Conservation (phyloP, 208 protist genomes). For the Trypanosoma platydactyli region DNA sequence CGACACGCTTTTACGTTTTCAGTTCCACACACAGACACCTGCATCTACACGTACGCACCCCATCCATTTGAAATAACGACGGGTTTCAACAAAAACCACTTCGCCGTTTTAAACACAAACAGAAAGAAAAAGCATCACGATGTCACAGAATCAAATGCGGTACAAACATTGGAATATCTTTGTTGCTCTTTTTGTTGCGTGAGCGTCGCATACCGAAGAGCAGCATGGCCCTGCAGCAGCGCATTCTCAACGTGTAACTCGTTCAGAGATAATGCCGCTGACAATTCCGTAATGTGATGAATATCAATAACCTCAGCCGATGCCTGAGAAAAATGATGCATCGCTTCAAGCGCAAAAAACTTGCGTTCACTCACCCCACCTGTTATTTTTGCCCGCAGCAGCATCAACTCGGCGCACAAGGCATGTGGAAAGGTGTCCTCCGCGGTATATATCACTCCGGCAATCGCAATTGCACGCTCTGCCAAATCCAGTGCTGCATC, state of each 20-base stretch:
- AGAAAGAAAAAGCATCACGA: conserved; percentile 9
- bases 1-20: no score
- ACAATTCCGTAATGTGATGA: conserved; percentile 27
- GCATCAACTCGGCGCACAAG: conserved; percentile 48
- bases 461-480: conserved; percentile 22
- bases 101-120: no score
- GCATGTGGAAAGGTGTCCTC: conserved; percentile 31
- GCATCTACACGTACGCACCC: no score
- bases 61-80: no score
- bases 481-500: conserved; percentile 16
- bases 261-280: conserved; percentile 40
- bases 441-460: conserved; percentile 17
- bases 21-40: no score
- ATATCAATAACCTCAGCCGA: conserved; percentile 33
- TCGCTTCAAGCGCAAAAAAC: conserved; percentile 44
- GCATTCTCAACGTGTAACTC: conserved; percentile 60
- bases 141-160: conserved; percentile 1
- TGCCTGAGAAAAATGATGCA: conserved; percentile 46
- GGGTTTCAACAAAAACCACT: no score
- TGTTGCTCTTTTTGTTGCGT: not conserved
- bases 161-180: not conserved
- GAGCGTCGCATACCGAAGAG: conserved; percentile 46
- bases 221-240: conserved; percentile 41
- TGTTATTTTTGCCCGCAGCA: conserved; percentile 32
- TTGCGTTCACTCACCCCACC: conserved; percentile 20